Evolutionary conservation across 495 filamentous ascomycete species (phyloP).

Genomic region (Trichocladium uniseriatum): DNA sequence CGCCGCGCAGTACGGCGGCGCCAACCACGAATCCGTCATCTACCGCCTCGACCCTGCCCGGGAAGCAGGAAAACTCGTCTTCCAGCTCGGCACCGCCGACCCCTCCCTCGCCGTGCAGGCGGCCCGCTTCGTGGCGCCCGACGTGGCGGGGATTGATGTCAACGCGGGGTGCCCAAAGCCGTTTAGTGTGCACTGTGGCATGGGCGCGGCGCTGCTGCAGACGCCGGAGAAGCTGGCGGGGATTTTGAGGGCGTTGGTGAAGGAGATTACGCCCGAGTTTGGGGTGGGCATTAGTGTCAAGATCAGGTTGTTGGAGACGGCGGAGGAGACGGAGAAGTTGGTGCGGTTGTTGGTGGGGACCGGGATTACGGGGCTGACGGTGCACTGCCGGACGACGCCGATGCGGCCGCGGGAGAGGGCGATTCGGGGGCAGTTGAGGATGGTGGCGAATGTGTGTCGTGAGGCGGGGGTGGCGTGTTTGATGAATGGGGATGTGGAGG

Average conservation of each 20-base stretch:
- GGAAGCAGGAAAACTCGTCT: conserved; percentile 67
- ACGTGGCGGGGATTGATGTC: conserved; percentile 91
- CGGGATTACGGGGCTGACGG: conserved; percentile 82
- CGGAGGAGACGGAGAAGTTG: conserved; percentile 59
- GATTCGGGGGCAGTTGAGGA: conserved; percentile 72
- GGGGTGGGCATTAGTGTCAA: conserved; percentile 92
- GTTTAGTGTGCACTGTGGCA: conserved; percentile 81
- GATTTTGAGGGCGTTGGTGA: conserved; percentile 73
- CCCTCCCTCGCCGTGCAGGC: conserved; percentile 75
- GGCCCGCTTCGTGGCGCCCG: conserved; percentile 67
- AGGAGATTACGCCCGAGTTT: conserved; percentile 61
- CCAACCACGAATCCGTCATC: conserved; percentile 68
- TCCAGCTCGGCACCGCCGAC: conserved; percentile 81
- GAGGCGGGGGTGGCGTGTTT: conserved; percentile 79
- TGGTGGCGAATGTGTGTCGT: conserved; percentile 67
- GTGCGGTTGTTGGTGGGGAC: conserved; percentile 68
- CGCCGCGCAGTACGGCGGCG: conserved; percentile 24
- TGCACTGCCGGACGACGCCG: conserved; percentile 91
- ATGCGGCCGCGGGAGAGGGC: conserved; percentile 88
- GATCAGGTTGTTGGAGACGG: conserved; percentile 76
- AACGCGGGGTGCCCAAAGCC: conserved; percentile 97
- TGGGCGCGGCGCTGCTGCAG: conserved; percentile 83
- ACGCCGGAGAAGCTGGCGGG: conserved; percentile 72
- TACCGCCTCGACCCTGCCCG: conserved; percentile 70
- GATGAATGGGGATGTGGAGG: conserved; percentile 88